These are phyloP conservation scores for Aspergillus ellipticus DNA, from an alignment of 495 filamentous ascomycete genomes.

Conservation along the genomic window DNA sequence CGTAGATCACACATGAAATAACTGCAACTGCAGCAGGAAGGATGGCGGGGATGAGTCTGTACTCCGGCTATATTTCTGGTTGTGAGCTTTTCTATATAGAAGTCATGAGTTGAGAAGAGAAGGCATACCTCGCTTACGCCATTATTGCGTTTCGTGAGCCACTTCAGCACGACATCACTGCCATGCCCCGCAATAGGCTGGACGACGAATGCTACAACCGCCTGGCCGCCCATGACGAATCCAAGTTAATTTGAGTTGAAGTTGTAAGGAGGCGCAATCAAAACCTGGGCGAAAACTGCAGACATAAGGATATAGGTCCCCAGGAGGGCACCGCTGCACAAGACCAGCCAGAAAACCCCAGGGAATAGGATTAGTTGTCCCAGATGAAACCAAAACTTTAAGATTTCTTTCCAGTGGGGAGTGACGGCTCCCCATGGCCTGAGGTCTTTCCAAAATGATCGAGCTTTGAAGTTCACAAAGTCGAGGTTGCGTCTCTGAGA, in stretches of 20 bases:
- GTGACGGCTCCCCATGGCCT: neutral
- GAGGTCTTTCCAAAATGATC: neutral
- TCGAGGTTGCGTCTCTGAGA: neutral
- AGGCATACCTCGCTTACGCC: neutral
- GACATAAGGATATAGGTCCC: constrained; percentile 18
- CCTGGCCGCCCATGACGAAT: constrained; percentile 21
- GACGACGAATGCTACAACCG: constrained; percentile 16
- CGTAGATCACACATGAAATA: neutral
- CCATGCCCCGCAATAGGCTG: constrained; percentile 18
- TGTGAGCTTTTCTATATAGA: neutral
- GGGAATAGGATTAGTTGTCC: constrained; percentile 14
- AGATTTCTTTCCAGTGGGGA: neutral
- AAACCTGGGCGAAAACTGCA: constrained; percentile 14
- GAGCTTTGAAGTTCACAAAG: neutral
- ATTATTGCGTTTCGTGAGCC: neutral
- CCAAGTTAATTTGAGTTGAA: constrained; percentile 14
- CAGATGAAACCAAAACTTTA: constrained; percentile 13
- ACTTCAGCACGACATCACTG: constrained; percentile 10
- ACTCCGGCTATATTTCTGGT: neutral
- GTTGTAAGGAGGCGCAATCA: constrained; percentile 15
- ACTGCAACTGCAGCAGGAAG: neutral
- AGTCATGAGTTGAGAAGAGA: neutral
- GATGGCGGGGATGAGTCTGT: neutral
- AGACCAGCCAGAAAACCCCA: constrained; percentile 17
- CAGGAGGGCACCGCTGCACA: constrained; percentile 19